These are phyloP conservation scores for Paraconiothyrium brasiliense DNA, from an alignment of 2,329 filamentous ascomycete genomes.

Conservation along the genomic window DNA sequence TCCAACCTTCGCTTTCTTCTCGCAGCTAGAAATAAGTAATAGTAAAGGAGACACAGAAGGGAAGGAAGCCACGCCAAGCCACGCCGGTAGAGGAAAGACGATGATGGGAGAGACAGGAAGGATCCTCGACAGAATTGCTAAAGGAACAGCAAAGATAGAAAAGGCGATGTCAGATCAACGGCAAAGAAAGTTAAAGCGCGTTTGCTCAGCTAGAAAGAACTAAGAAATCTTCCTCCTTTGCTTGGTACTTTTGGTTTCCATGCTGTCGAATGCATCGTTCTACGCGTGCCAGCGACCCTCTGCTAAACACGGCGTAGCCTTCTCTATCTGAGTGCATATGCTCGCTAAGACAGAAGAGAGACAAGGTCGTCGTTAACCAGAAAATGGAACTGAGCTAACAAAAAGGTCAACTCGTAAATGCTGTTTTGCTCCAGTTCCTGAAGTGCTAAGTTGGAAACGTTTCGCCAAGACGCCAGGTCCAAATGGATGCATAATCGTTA, in stretches of 20 bases:
- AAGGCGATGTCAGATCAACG: slow-evolving; percentile 27
- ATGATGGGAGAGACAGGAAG: slow-evolving; percentile 25
- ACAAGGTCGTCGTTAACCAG: slow-evolving; percentile 53
- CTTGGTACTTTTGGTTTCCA: slow-evolving; percentile 29
- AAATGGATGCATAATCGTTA: slow-evolving; percentile 65
- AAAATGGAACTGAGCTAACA: slow-evolving; percentile 50
- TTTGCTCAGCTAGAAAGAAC: slow-evolving; percentile 31
- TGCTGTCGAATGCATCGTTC: slow-evolving; percentile 32
- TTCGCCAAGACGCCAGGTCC: slow-evolving; percentile 56
- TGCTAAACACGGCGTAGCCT: slow-evolving; percentile 31
- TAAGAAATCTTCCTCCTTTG: slow-evolving; percentile 23
- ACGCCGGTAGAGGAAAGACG: slow-evolving; percentile 25
- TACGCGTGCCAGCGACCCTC: slow-evolving; percentile 30
- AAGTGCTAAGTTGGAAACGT: slow-evolving; percentile 44
- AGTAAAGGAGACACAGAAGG: slow-evolving; percentile 23
- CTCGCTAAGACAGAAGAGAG: slow-evolving; percentile 53
- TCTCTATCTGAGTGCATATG: slow-evolving; percentile 50
- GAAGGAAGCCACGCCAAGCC: slow-evolving; percentile 29
- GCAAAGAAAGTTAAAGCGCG: slow-evolving; percentile 35
- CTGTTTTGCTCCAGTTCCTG: slow-evolving; percentile 47
- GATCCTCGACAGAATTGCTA: slow-evolving; percentile 29
- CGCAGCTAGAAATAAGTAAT: slow-evolving; percentile 27
- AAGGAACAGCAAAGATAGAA: slow-evolving; percentile 35
- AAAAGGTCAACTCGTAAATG: slow-evolving; percentile 50
- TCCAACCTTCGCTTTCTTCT: slow-evolving; percentile 25